Conservation (phyloP, 139 green algal species). For the Marvania coccoides region DNA sequence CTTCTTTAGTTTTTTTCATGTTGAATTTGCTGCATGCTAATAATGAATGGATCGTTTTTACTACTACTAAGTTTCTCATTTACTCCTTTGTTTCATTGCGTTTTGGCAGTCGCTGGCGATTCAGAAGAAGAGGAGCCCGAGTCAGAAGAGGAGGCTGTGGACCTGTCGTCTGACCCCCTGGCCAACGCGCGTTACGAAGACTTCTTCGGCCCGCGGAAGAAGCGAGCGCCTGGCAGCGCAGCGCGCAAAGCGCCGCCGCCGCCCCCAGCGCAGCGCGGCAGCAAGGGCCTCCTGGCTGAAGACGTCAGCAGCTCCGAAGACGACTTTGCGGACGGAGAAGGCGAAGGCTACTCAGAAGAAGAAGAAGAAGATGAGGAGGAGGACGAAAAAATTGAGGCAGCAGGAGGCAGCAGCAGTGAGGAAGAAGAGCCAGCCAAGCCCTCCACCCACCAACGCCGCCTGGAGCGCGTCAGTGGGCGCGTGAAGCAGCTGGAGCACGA, state of each 20-base stretch:
- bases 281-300: background rate
- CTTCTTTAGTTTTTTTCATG: too few relatives aligned
- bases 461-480: conserved; percentile 27
- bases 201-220: conserved; percentile 60
- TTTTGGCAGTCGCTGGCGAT: too few relatives aligned
- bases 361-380: background rate
- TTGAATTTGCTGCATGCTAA: too few relatives aligned
- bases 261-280: background rate
- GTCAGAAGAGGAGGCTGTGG: background rate
- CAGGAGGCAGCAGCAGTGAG: background rate
- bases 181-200: conserved; percentile 63
- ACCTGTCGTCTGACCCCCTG: background rate
- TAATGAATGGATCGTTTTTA: too few relatives aligned
- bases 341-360: background rate
- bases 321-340: background rate
- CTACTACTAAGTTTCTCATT: too few relatives aligned
- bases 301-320: background rate
- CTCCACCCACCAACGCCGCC: conserved; percentile 58
- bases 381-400: background rate
- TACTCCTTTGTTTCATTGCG: too few relatives aligned
- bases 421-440: conserved; percentile 14
- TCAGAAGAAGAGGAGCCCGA: conserved; percentile 1
- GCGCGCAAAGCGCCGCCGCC: too few relatives aligned
- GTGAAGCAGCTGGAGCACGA: conserved; percentile 55
- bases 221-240: too few relatives aligned